Conservation (phyloP, 257 asterid genomes). For the Cynanchum wilfordii region DNA sequence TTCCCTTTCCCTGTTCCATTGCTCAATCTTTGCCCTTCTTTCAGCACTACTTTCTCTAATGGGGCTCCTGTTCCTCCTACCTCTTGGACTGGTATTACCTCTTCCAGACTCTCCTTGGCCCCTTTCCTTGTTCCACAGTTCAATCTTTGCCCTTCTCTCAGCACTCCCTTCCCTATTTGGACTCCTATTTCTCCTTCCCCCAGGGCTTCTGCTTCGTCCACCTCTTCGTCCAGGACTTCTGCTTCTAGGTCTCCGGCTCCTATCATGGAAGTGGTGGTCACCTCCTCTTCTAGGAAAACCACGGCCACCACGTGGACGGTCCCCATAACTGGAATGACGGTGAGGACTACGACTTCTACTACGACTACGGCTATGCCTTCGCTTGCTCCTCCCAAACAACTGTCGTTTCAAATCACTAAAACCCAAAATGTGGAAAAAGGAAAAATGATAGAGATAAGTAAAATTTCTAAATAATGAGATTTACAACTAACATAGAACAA, state of each 20-base stretch:
- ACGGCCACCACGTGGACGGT: constrained; percentile 45
- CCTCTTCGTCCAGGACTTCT: constrained; percentile 71
- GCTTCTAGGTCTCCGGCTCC: constrained; percentile 76
- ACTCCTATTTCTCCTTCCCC: constrained; percentile 60
- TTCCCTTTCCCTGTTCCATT: constrained; percentile 82
- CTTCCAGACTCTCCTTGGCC: constrained; percentile 22
- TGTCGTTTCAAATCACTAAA: constrained; percentile 70
- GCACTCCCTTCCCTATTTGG: constrained; percentile 65
- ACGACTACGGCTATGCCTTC: constrained; percentile 62
- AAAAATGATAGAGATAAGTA: neutral
- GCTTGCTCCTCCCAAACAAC: constrained; percentile 54
- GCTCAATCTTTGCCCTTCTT: constrained; percentile 82
- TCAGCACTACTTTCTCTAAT: constrained; percentile 70
- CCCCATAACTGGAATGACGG: constrained; percentile 44
- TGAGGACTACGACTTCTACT: constrained; percentile 73
- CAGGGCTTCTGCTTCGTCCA: constrained; percentile 75
- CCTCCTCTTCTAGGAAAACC: constrained; percentile 66
- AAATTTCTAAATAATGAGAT: constrained; percentile 17
- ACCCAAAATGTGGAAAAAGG: neutral
- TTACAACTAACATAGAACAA: neutral
- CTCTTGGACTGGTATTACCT: constrained; percentile 39
- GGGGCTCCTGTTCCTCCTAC: constrained; percentile 53
- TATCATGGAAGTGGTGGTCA: constrained; percentile 55
- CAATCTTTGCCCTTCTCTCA: constrained; percentile 81
- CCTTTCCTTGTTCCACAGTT: constrained; percentile 63